phyloP scores from a whole-genome alignment of 2,329 filamentous ascomycete genomes.

The Monosporascus sp. region DNA sequence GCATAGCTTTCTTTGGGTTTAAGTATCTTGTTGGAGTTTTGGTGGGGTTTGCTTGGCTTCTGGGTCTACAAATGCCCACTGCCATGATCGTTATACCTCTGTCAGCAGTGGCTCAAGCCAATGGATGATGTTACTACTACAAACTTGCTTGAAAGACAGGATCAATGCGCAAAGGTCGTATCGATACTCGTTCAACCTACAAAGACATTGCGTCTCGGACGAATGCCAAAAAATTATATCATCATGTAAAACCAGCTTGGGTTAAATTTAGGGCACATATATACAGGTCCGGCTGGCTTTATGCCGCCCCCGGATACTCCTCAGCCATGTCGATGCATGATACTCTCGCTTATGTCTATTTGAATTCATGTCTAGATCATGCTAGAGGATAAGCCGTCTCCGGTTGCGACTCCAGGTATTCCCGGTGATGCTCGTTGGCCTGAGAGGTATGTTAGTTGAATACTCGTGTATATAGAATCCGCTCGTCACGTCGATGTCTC shows the following conservation, averaged over 20 bases:
- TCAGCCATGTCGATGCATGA: slow-evolving; percentile 5
- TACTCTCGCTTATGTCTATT: background rate
- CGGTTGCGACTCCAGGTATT: slow-evolving; percentile 76
- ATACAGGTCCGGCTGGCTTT: background rate
- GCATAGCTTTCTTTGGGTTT: slow-evolving; percentile 26
- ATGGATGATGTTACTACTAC: no score
- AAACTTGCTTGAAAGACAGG: no score
- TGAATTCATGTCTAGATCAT: slow-evolving; percentile 23
- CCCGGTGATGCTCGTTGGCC: slow-evolving; percentile 86
- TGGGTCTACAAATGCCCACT: background rate
- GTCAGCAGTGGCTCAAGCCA: no score
- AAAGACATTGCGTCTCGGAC: slow-evolving; percentile 4
- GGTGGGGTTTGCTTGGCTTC: slow-evolving; percentile 19
- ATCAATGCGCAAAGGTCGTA: no score
- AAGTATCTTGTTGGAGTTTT: slow-evolving; percentile 10
- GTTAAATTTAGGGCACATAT: background rate
- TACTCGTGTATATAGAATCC: slow-evolving; percentile 1
- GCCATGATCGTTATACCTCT: background rate
- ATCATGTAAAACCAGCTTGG: background rate
- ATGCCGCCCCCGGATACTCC: background rate
- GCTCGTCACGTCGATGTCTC: background rate
- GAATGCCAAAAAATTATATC: background rate
- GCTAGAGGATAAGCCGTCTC: slow-evolving; percentile 75
- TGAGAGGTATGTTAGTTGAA: slow-evolving; percentile 34
- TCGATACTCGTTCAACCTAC: background rate